Base-by-base conservation (phyloP, 768 basidiomycete genomes). In the Wakefieldia striispora region DNA sequence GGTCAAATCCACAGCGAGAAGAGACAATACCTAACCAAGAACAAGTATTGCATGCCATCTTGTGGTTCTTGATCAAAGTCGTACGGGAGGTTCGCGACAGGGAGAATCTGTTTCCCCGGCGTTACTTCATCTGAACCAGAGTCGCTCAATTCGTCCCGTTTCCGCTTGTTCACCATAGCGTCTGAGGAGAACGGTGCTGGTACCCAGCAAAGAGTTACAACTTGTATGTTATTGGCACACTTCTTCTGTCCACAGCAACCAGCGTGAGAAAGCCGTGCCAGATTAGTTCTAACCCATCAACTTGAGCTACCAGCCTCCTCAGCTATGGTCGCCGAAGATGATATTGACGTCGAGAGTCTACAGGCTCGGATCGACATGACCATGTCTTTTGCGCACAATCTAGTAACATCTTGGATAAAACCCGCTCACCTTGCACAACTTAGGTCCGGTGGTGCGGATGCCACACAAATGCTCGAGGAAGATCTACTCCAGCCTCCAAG, bases 341-440 rank as follows among this genome's bases (percentile, higher is more conserved):
- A 77, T 35, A 73, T 88, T 39, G 84, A 89, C 62, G 56, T 73
- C 42, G 85, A 88, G 59, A 72, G 78, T 29, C 72, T 91, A 35
- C 89, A 91, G 65, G 88, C 88, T n/a, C 86, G 86, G 69, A 82
- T 91, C 45, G 86, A 91, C 66, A 70, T 88, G 59, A 82, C 88
- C 19, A 81, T 91, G 81, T 83, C 88, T 6, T 81, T 83, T 66
- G 82, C 84, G 2, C 80, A 90, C 55, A 75, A 80, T 63, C 75
- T 91, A 58, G 81, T 88, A 38, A 76, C 85, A 19, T 86, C 89
- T 47, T 91, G 89, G 89, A 74, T 91, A 57, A 80, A 81, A 56
- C 78, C 84, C 27, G 69, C 73, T 34, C 58, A 63, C n/a, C 72
- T 70, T 47, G 62, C 74, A 38, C 62, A 72, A 23, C 68, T 62